phyloP scores from a whole-genome alignment of 371 early-diverging fungal species.

The Aphelidium insulamus region DNA sequence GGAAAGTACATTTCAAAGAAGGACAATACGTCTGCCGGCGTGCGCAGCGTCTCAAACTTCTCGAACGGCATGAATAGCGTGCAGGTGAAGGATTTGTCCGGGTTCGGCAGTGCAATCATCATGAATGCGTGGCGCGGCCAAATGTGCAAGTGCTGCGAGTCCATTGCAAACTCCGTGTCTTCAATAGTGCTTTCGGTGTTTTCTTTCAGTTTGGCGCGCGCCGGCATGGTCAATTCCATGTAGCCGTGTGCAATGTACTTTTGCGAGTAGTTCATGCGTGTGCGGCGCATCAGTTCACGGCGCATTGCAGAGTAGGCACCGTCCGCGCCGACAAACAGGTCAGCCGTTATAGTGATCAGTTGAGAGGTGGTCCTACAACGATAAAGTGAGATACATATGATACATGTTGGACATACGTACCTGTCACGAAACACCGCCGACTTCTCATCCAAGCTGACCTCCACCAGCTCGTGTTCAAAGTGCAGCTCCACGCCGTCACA shows the following conservation, averaged over 20 bases:
- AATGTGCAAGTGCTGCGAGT: slow-evolving; percentile 81
- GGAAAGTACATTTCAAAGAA: slow-evolving; percentile 62
- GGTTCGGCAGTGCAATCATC: slow-evolving; percentile 89
- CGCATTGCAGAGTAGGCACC: slow-evolving; percentile 72
- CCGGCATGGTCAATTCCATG: slow-evolving; percentile 63
- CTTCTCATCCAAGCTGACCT: slow-evolving; percentile 36
- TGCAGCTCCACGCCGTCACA: slow-evolving; percentile 33
- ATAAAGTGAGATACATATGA: not conserved
- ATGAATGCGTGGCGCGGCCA: slow-evolving; percentile 89
- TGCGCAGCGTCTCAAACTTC: slow-evolving; percentile 57
- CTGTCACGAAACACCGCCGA: slow-evolving; percentile 10
- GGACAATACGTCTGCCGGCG: slow-evolving; percentile 28
- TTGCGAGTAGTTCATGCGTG: slow-evolving; percentile 59
- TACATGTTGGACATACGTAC: slow-evolving; percentile 3
- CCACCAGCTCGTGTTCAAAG: slow-evolving; percentile 34
- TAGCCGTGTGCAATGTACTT: slow-evolving; percentile 76
- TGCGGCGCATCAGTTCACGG: slow-evolving; percentile 33
- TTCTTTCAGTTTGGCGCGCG: slow-evolving; percentile 9
- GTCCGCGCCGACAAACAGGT: slow-evolving; percentile 84
- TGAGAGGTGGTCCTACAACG: slow-evolving; percentile 7
- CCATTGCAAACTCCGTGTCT: slow-evolving; percentile 46
- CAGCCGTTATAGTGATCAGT: slow-evolving; percentile 20
- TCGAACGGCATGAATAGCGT: slow-evolving; percentile 85
- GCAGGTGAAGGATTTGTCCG: slow-evolving; percentile 77
- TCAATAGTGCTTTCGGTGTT: slow-evolving; percentile 18